These are phyloP conservation scores for Gamarada debralockiae DNA, from an alignment of 495 filamentous ascomycete species.

Conservation along the genomic window DNA sequence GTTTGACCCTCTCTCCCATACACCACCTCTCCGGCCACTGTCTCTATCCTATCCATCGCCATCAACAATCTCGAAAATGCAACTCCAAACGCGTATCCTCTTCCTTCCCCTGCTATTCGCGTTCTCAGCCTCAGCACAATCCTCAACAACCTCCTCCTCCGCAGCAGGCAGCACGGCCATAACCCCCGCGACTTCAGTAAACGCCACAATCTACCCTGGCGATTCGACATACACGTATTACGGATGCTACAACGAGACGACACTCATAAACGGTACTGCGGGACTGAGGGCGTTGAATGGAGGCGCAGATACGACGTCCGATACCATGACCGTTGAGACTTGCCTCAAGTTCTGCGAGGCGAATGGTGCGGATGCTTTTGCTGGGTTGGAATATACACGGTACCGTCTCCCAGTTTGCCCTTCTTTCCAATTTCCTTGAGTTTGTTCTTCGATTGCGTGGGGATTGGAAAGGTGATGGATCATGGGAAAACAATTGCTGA, in stretches of 20 bases:
- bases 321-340: conserved; percentile 36
- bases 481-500: neutral
- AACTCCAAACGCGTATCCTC: too few species aligned
- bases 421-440: too few species aligned
- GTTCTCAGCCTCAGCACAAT: neutral
- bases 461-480: too few species aligned
- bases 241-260: conserved; percentile 50
- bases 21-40: too few species aligned
- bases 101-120: too few species aligned
- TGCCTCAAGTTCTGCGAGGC: conserved; percentile 39
- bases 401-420: conserved; percentile 22
- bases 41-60: too few species aligned
- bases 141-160: neutral
- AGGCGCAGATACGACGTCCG: conserved; percentile 25
- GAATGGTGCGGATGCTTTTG: conserved; percentile 28
- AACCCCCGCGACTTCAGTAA: neutral
- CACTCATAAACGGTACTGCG: conserved; percentile 24
- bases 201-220: conserved; percentile 4
- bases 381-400: conserved; percentile 45
- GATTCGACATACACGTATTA: conserved; percentile 26
- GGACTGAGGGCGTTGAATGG: conserved; percentile 32
- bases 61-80: too few species aligned
- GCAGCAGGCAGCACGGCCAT: neutral
- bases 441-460: too few species aligned
- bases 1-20: too few species aligned